Conservation (phyloP, 371 early-diverging fungal species). For the Nematocida sp. region DNA sequence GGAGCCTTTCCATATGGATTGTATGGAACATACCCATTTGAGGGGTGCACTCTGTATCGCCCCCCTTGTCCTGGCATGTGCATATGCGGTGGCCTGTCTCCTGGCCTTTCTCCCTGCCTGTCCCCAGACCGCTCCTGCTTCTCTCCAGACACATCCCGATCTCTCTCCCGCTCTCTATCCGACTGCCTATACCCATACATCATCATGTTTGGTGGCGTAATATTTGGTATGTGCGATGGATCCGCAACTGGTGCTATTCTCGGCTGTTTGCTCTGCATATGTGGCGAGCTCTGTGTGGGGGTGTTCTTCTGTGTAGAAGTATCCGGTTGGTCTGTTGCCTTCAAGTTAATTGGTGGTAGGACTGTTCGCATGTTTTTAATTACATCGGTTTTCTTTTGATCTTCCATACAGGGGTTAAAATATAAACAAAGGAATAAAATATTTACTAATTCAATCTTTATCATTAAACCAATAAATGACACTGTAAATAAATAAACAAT, state of each 20-base stretch:
- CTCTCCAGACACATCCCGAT: not conserved
- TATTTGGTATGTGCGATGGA: not conserved
- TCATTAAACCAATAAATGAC: constrained; percentile 11
- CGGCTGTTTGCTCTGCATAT: not conserved
- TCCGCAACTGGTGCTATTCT: constrained; percentile 20
- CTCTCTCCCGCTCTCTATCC: not conserved
- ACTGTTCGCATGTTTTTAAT: constrained; percentile 60
- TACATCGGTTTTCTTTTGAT: constrained; percentile 64
- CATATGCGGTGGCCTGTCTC: constrained; percentile 1
- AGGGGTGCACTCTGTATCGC: constrained; percentile 19
- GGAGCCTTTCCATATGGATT: constrained; percentile 27
- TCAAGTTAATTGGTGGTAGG: constrained; percentile 43
- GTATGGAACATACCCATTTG: constrained; percentile 34
- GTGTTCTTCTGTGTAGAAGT: not conserved
- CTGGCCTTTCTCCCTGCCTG: not conserved
- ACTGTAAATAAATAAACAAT: constrained; percentile 13
- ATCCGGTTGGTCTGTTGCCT: constrained; percentile 27
- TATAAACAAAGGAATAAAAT: constrained; percentile 62
- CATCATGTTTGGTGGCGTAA: not conserved
- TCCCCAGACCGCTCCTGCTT: not conserved
- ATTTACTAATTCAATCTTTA: constrained; percentile 31
- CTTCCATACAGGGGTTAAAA: constrained; percentile 63
- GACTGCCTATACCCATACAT: constrained; percentile 7
- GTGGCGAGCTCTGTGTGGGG: not conserved
- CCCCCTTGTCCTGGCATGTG: constrained; percentile 6